Evolutionary conservation across 768 basidiomycete genomes (phyloP).

Genomic region (Suillus americanus): DNA sequence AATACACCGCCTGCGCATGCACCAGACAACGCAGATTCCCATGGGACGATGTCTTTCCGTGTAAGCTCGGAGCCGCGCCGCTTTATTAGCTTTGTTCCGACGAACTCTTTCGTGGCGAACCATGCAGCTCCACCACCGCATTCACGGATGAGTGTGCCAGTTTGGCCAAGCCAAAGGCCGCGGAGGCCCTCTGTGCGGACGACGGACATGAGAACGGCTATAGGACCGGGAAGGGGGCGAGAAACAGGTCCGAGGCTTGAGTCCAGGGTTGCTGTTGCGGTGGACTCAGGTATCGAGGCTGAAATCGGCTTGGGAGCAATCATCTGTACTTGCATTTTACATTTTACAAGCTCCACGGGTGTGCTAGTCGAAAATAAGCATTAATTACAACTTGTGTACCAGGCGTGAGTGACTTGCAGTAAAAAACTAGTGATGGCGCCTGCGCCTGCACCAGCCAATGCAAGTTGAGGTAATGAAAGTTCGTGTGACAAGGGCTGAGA

Average conservation of each 20-base stretch:
- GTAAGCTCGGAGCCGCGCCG: slow-evolving; percentile 38
- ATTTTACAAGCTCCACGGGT: slow-evolving; percentile 93
- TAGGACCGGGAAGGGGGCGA: slow-evolving; percentile 63
- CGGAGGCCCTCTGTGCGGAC: slow-evolving; percentile 67
- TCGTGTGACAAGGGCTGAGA: slow-evolving; percentile 36
- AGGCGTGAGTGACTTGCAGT: slow-evolving; percentile 51
- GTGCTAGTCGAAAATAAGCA: slow-evolving; percentile 50
- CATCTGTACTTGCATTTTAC: slow-evolving; percentile 98
- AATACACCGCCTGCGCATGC: slow-evolving; percentile 85
- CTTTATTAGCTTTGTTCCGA: slow-evolving; percentile 58
- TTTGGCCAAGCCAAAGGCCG: slow-evolving; percentile 97
- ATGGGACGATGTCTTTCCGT: slow-evolving; percentile 57
- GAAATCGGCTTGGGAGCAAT: slow-evolving; percentile 39
- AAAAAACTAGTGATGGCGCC: slow-evolving; percentile 86
- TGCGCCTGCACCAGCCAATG: slow-evolving; percentile 82
- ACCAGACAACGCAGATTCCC: slow-evolving; percentile 85
- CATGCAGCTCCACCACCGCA: slow-evolving; percentile 89
- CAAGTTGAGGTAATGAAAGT: slow-evolving; percentile 67
- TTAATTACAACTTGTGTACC: background rate
- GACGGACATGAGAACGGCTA: slow-evolving; percentile 62
- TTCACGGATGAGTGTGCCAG: slow-evolving; percentile 90
- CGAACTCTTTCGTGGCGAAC: slow-evolving; percentile 87
- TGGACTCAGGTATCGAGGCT: slow-evolving; percentile 13
- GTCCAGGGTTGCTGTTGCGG: slow-evolving; percentile 13
- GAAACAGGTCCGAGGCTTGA: slow-evolving; percentile 11